Evolutionary conservation across 257 asterid genomes (phyloP).

Genomic region (Solanum clarkiae): DNA sequence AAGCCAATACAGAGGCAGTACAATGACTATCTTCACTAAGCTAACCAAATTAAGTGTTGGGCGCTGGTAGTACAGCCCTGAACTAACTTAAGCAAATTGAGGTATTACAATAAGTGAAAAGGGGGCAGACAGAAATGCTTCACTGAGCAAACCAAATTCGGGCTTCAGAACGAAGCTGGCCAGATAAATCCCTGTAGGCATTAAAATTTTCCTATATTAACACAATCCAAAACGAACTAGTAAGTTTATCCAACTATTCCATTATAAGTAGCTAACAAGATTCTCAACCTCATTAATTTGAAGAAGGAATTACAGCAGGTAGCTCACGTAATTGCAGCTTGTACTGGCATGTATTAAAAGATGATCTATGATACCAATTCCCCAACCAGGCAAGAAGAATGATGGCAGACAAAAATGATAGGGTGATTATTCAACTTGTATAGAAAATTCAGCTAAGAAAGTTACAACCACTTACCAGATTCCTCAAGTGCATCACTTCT

Average conservation of each 20-base stretch:
- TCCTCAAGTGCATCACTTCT: constrained; percentile 48
- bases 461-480: constrained; percentile 29
- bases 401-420: not conserved
- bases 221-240: not conserved
- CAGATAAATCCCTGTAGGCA: not conserved
- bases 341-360: not conserved
- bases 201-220: not conserved
- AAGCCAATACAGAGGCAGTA: not conserved
- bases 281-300: not conserved
- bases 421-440: not conserved
- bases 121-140: not conserved
- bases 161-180: not conserved
- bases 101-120: not conserved
- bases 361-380: not conserved
- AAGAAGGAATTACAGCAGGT: not conserved
- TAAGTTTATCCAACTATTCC: not conserved
- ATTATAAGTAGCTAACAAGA: not conserved
- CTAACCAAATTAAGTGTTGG: not conserved
- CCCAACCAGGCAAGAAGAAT: not conserved
- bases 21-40: not conserved
- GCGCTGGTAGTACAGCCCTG: not conserved
- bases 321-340: not conserved
- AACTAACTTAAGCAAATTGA: not conserved
- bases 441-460: not conserved
- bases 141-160: not conserved